Percentiles rank a stretch among this genome's conserved stretches.
These are phyloP conservation scores for Leccinum angustisporum DNA, from an alignment of 1,284 basidiomycete species.

Conservation along the genomic window DNA sequence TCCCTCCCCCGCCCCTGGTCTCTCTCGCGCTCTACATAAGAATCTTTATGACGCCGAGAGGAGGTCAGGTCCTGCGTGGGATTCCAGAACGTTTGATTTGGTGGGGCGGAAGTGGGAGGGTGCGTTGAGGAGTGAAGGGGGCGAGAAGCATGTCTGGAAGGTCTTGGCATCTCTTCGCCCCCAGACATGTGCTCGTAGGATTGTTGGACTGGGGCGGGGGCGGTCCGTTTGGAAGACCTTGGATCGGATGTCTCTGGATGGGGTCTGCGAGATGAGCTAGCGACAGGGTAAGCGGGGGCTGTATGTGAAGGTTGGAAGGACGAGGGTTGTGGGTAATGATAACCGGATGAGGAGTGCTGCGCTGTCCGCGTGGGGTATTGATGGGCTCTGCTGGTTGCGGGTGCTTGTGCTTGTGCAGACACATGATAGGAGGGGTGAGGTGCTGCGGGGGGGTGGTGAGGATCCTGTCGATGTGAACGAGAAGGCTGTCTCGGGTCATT, in stretches of 20 bases:
- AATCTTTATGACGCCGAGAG: slow-evolving; percentile 25
- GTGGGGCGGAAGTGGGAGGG: slow-evolving; percentile 19
- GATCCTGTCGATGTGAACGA: slow-evolving; percentile 30
- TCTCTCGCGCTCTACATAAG: slow-evolving; percentile 26
- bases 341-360: slow-evolving; percentile 25
- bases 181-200: slow-evolving; percentile 24
- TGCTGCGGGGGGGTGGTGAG: slow-evolving; percentile 20
- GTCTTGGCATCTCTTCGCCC: slow-evolving; percentile 24
- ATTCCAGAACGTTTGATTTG: slow-evolving; percentile 26
- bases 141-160: slow-evolving; percentile 30
- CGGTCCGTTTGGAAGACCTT: slow-evolving; percentile 17
- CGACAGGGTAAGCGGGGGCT: slow-evolving; percentile 15
- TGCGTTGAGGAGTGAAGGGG: slow-evolving; percentile 25
- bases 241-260: slow-evolving; percentile 31
- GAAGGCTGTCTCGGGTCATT: slow-evolving; percentile 26
- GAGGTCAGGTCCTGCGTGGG: slow-evolving; percentile 24
- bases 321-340: slow-evolving; percentile 32
- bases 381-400: slow-evolving; percentile 31
- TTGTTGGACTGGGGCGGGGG: slow-evolving; percentile 16
- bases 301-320: slow-evolving; percentile 25
- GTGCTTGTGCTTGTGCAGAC: slow-evolving; percentile 20
- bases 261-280: slow-evolving; percentile 32
- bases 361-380: slow-evolving; percentile 31
- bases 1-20: slow-evolving; percentile 16
- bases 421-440: slow-evolving; percentile 21